Evolutionary conservation across 805 yeast species (phyloP).

Genomic region (Ogataea sp.): DNA sequence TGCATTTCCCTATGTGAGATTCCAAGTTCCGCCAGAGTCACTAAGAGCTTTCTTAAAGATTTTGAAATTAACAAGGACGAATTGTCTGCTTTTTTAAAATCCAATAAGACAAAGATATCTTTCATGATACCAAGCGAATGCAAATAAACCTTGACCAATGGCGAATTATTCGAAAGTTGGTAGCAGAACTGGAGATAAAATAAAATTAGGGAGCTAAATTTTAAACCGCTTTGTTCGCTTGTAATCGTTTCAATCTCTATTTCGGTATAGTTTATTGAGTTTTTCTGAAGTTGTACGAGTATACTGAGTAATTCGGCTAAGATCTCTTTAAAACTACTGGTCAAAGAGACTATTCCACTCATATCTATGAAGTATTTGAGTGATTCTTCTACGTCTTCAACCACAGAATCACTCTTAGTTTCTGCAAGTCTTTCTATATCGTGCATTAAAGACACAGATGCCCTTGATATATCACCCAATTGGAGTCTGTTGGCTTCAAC

Average conservation of each 20-base stretch:
- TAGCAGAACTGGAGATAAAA: neutral
- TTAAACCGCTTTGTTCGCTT: neutral
- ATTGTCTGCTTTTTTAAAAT: neutral
- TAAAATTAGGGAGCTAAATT: neutral
- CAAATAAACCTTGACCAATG: neutral
- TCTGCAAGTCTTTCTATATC: no score
- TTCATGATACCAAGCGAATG: neutral
- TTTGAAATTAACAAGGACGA: neutral
- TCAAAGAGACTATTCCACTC: neutral
- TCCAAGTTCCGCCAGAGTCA: slow-evolving; percentile 13
- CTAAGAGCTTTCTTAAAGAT: slow-evolving; percentile 1
- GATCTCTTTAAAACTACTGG: neutral
- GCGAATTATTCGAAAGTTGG: neutral
- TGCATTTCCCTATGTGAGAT: slow-evolving; percentile 6
- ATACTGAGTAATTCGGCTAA: neutral
- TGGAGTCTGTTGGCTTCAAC: neutral
- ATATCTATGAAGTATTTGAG: neutral
- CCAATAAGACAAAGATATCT: neutral
- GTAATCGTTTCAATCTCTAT: no score
- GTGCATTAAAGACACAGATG: no score
- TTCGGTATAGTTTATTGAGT: neutral
- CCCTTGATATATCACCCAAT: neutral
- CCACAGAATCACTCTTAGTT: no score
- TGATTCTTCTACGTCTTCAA: neutral
- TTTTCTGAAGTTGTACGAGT: neutral